A percentile compares a stretch with the other conserved stretches of the same genome.
phyloP scores from a whole-genome alignment of 768 basidiomycete genomes.

The Mycena crocata region DNA sequence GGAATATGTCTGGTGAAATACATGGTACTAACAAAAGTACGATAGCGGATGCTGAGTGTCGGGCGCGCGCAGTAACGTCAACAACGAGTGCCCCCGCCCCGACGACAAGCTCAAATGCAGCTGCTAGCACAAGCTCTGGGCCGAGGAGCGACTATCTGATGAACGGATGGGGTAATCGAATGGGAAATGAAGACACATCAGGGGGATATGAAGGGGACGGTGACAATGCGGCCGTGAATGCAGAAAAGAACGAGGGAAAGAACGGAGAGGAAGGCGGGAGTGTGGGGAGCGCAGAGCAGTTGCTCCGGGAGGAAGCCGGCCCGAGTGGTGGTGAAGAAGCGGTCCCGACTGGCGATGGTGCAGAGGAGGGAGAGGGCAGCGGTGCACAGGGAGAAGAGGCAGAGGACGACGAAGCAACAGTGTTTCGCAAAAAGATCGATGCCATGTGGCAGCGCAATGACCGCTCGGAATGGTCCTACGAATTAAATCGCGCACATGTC shows the following conservation, averaged over 20 bases:
- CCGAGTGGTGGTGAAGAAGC: background rate
- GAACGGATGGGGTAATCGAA: too few relatives aligned
- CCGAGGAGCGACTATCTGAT: background rate
- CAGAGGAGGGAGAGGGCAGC: background rate
- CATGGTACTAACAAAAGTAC: background rate
- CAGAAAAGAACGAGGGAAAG: background rate
- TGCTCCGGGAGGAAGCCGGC: background rate
- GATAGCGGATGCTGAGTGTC: conserved; percentile 12
- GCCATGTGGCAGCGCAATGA: background rate
- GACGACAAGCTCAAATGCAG: background rate
- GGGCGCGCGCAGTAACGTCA: background rate
- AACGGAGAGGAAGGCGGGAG: background rate
- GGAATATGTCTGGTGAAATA: background rate
- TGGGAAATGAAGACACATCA: too few relatives aligned
- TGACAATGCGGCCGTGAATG: background rate
- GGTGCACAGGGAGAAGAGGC: background rate
- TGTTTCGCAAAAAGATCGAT: background rate
- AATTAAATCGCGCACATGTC: background rate
- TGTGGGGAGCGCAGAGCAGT: background rate
- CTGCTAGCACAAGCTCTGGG: background rate
- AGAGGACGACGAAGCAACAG: background rate
- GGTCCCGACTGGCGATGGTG: background rate
- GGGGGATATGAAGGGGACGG: background rate
- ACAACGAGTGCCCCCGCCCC: too few relatives aligned
- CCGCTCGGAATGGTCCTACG: background rate